A percentile compares a stretch with the other conserved stretches of the same genome.
Conservation (phyloP, 116 monocot species). For the Iris pallida region DNA sequence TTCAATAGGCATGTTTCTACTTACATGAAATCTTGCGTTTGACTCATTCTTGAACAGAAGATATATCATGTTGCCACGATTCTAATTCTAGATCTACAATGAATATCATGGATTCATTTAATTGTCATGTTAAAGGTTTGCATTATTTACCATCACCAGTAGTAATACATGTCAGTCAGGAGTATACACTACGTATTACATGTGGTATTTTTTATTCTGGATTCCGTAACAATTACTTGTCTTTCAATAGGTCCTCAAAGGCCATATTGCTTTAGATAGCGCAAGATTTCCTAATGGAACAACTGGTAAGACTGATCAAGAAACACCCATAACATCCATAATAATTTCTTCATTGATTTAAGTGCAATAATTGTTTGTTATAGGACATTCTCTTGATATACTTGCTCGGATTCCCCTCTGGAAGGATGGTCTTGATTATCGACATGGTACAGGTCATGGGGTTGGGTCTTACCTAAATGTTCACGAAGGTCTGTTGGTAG, state of each 20-base stretch:
- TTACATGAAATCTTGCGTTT: no score
- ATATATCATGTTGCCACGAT: no score
- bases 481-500: constrained; percentile 72
- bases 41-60: no score
- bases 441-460: constrained; percentile 98
- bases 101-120: no score
- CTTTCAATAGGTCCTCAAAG: constrained; percentile 71
- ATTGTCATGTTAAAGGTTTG: no score
- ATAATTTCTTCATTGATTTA: neutral
- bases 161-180: no score
- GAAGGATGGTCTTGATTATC: constrained; percentile 95
- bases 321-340: neutral
- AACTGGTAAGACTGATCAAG: constrained; percentile 48
- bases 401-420: constrained; percentile 87
- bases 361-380: constrained; percentile 2
- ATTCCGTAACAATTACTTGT: neutral
- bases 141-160: no score
- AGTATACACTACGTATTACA: no score
- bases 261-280: constrained; percentile 88
- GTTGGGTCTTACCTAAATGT: constrained; percentile 92
- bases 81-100: no score
- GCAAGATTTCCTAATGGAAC: constrained; percentile 94
- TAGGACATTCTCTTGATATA: constrained; percentile 90
- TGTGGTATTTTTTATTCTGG: no score
- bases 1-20: no score